Evolutionary conservation across 306 rosid genomes (phyloP).

Genomic region (Begonia masoniana): DNA sequence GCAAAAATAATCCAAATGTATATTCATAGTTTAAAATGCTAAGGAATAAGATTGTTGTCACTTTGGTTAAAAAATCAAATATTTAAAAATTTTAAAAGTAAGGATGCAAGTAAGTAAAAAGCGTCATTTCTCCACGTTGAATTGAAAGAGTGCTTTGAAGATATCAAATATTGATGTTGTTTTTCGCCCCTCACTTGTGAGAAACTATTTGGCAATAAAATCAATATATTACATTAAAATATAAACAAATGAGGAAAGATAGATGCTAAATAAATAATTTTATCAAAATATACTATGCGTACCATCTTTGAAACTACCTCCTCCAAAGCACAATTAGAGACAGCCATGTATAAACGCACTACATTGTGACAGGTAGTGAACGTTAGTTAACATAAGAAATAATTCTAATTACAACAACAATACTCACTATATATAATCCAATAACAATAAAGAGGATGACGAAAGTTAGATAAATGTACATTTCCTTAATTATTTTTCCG

Average conservation of each 20-base stretch:
- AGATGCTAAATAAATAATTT: too few relatives aligned
- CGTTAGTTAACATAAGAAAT: too few relatives aligned
- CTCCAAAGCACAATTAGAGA: too few relatives aligned
- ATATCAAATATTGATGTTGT: conserved; percentile 46
- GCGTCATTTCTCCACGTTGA: conserved; percentile 53
- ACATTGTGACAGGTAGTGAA: too few relatives aligned
- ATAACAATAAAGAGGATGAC: too few relatives aligned
- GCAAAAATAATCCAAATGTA: background rate
- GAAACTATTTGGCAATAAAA: conserved; percentile 42
- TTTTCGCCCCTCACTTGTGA: conserved; percentile 42
- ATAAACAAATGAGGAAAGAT: background rate
- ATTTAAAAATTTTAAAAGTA: background rate
- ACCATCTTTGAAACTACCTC: conserved; percentile 42
- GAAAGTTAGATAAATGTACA: too few relatives aligned
- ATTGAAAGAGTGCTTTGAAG: conserved; percentile 59
- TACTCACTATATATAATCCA: too few relatives aligned
- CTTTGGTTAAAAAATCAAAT: background rate
- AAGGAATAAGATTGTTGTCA: background rate
- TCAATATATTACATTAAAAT: background rate
- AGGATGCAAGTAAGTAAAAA: conserved; percentile 18
- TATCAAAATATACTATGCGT: conserved; percentile 9
- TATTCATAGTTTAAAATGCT: background rate
- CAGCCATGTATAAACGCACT: too few relatives aligned
- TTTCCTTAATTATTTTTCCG: too few relatives aligned
- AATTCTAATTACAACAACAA: too few relatives aligned